These are phyloP conservation scores for Inga leiocalycina DNA, from an alignment of 306 rosid species.

Conservation along the genomic window DNA sequence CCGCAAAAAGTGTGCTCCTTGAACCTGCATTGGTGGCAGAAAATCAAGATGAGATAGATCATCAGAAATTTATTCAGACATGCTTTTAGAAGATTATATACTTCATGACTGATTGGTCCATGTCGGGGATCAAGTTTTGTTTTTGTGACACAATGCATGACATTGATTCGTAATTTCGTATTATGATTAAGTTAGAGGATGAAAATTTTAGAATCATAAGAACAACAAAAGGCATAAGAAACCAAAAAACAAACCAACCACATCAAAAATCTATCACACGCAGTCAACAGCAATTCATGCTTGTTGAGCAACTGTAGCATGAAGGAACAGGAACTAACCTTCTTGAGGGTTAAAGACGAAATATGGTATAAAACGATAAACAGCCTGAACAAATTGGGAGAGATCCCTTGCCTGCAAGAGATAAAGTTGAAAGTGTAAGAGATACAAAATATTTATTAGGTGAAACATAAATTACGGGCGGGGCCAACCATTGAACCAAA, in stretches of 20 bases:
- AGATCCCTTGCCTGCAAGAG: slow-evolving; percentile 89
- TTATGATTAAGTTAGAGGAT: not conserved
- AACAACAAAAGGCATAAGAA: not conserved
- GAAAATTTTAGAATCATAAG: slow-evolving; percentile 4
- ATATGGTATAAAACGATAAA: slow-evolving; percentile 83
- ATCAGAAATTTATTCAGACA: not conserved
- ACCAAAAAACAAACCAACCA: slow-evolving; percentile 12
- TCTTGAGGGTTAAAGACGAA: slow-evolving; percentile 92
- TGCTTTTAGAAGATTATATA: not conserved
- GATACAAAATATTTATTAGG: slow-evolving; percentile 11
- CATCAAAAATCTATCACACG: not conserved
- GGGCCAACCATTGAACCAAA: not conserved
- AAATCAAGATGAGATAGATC: not conserved
- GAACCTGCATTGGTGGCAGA: slow-evolving; percentile 65
- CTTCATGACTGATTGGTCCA: not conserved
- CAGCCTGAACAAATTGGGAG: slow-evolving; percentile 79
- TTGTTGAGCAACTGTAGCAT: slow-evolving; percentile 12
- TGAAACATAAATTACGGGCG: slow-evolving; percentile 4
- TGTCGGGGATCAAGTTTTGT: not conserved
- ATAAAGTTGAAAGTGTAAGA: slow-evolving; percentile 28
- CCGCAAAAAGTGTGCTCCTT: slow-evolving; percentile 90
- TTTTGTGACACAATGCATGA: not conserved
- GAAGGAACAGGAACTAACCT: slow-evolving; percentile 53
- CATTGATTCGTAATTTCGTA: not conserved
- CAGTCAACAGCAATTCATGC: not conserved